Percentiles rank a stretch among this genome's conserved stretches.
Evolutionary conservation across 1,284 basidiomycete species (phyloP).

Genomic region (Blastosporella zonata): DNA sequence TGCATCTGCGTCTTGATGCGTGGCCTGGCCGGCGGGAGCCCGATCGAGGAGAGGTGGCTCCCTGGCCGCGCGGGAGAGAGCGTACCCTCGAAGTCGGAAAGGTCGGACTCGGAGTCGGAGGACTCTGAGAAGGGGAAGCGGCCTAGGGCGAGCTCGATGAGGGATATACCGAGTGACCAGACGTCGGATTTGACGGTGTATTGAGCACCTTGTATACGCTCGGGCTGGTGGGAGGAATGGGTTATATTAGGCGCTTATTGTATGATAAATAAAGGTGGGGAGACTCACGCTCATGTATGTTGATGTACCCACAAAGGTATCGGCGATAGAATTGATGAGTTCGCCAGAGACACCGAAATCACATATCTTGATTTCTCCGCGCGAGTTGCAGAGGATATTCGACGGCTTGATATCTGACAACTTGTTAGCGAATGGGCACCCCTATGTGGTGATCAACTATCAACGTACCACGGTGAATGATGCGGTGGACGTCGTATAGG

Average conservation of each 20-base stretch:
- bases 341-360: conserved; percentile 99
- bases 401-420: conserved; percentile 94
- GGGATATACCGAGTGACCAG: conserved; percentile 96
- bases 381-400: conserved; percentile 95
- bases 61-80: conserved; percentile 56
- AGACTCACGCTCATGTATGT: conserved; percentile 97
- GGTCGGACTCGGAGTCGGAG: conserved; percentile 42
- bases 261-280: conserved; percentile 20
- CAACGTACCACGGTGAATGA: conserved; percentile 94
- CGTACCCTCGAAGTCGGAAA: conserved; percentile 69
- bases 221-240: conserved; percentile 60
- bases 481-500: conserved; percentile 95
- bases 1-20: conserved; percentile 30
- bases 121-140: conserved; percentile 89
- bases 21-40: conserved; percentile 22
- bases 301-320: conserved; percentile 98
- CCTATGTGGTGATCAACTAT: conserved; percentile 92
- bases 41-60: conserved; percentile 30
- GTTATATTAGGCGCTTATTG: background rate
- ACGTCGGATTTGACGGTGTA: conserved; percentile 99
- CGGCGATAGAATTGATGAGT: conserved; percentile 97
- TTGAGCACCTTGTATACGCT: conserved; percentile 97
- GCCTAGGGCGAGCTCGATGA: conserved; percentile 94
- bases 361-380: conserved; percentile 96
- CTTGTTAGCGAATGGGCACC: conserved; percentile 48